These are phyloP conservation scores for Colletotrichum somersetense DNA, from an alignment of 2,329 filamentous ascomycete species.

Conservation along the genomic window DNA sequence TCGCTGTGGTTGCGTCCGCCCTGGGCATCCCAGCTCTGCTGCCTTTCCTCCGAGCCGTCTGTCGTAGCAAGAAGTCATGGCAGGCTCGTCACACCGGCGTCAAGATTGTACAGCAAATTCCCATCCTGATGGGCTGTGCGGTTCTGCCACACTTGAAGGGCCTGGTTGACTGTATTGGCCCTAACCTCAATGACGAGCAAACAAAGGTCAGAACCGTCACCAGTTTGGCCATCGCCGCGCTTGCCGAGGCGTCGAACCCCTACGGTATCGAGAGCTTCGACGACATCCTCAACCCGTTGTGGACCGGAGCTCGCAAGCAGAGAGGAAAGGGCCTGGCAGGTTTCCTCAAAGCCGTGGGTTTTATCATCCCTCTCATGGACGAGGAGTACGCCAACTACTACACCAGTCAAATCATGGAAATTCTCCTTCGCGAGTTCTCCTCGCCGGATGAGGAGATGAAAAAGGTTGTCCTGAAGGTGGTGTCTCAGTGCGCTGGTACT, in stretches of 20 bases:
- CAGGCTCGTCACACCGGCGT: constrained; percentile 97
- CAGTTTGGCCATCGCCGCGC: constrained; percentile 90
- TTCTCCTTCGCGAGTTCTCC: constrained; percentile 92
- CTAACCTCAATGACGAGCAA: constrained; percentile 97
- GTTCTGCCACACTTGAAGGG: constrained; percentile 96
- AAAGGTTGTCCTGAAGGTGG: constrained; percentile 97
- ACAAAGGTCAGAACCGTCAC: constrained; percentile 98
- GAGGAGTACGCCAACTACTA: constrained; percentile 99
- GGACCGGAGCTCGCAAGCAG: constrained; percentile 96
- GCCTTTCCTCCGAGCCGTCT: constrained; percentile 95
- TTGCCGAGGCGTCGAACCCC: constrained; percentile 96
- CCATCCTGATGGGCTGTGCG: constrained; percentile 98
- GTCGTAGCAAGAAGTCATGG: constrained; percentile 99
- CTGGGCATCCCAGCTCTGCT: constrained; percentile 95
- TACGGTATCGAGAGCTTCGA: constrained; percentile 99
- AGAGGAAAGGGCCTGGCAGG: constrained; percentile 95
- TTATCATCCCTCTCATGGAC: constrained; percentile 99
- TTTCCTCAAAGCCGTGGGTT: constrained; percentile 97
- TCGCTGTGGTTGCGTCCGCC: constrained; percentile 96
- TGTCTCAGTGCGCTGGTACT: constrained; percentile 94
- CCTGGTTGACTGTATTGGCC: constrained; percentile 94
- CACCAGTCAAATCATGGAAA: constrained; percentile 98
- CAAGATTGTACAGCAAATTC: constrained; percentile 99
- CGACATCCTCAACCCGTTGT: constrained; percentile 95
- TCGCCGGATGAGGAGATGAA: constrained; percentile 99